Evolutionary conservation across 2,329 filamentous ascomycete species (phyloP).

Genomic region (Blumeria graminis): DNA sequence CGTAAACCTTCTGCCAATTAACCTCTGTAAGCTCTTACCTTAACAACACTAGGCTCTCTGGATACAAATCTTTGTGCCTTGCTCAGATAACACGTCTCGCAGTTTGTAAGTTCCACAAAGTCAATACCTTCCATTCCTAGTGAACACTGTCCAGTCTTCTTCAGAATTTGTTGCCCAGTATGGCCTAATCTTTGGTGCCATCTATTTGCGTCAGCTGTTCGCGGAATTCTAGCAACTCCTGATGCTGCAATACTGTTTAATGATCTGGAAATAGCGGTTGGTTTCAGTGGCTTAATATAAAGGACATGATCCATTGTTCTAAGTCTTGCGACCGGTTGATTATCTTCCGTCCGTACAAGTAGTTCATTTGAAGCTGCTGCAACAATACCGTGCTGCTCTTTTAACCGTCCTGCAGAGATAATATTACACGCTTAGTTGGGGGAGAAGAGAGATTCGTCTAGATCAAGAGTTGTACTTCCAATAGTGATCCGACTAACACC

Average conservation of each 20-base stretch:
- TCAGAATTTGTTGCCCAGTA: background rate
- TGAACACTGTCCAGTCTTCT: background rate
- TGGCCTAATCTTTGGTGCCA: background rate
- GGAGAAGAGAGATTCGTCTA: background rate
- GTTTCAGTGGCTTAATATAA: background rate
- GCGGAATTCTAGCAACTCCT: background rate
- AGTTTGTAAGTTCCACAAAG: background rate
- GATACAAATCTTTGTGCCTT: background rate
- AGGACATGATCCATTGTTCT: background rate
- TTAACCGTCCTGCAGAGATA: background rate
- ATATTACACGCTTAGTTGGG: background rate
- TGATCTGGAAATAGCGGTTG: background rate
- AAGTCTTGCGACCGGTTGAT: background rate
- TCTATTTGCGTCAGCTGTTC: background rate
- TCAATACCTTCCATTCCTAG: background rate
- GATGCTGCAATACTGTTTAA: background rate
- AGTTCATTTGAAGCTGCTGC: background rate
- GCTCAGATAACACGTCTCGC: background rate
- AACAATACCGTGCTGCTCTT: background rate
- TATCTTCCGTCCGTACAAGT: background rate
- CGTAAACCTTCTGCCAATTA: too few species aligned
- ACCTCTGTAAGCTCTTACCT: too few species aligned
- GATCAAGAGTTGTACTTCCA: background rate
- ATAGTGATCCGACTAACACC: background rate
- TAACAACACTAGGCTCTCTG: background rate